Conservation (phyloP, 352 stramenopile species). For the Phytophthora europaea region DNA sequence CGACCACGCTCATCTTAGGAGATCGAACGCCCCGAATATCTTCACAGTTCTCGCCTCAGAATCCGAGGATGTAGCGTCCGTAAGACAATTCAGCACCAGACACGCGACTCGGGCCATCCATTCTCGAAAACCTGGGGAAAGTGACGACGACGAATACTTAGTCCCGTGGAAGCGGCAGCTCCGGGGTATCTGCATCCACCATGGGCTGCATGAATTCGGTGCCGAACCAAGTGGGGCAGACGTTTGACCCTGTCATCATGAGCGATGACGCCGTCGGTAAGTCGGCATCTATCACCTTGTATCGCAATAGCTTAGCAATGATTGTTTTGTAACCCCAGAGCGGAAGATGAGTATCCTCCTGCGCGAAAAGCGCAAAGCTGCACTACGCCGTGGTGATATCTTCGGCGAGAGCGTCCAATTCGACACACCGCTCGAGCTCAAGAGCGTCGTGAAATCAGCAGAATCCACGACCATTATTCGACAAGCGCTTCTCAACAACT, state of each 20-base stretch:
- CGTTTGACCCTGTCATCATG: constrained; percentile 55
- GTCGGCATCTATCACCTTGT: neutral
- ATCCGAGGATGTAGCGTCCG: constrained; percentile 26
- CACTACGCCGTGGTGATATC: constrained; percentile 68
- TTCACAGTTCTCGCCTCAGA: constrained; percentile 20
- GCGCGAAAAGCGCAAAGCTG: constrained; percentile 73
- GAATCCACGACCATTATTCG: constrained; percentile 62
- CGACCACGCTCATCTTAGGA: constrained; percentile 27
- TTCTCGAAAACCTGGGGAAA: constrained; percentile 27
- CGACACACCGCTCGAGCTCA: constrained; percentile 54
- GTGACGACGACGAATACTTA: constrained; percentile 11
- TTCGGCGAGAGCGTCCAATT: constrained; percentile 80
- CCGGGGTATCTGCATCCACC: constrained; percentile 4
- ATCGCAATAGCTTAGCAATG: neutral
- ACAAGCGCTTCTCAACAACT: constrained; percentile 71
- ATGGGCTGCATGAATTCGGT: constrained; percentile 81
- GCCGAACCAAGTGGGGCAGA: constrained; percentile 50
- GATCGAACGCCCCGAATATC: constrained; percentile 14
- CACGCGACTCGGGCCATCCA: constrained; percentile 8
- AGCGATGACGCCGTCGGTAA: constrained; percentile 43
- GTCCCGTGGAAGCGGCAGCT: constrained; percentile 8
- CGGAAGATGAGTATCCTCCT: constrained; percentile 69
- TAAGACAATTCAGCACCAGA: constrained; percentile 16
- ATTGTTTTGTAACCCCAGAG: constrained; percentile 29
- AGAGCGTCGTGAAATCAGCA: constrained; percentile 49